Conservation (phyloP, 352 stramenopile species). For the Aphanomyces euteiches region DNA sequence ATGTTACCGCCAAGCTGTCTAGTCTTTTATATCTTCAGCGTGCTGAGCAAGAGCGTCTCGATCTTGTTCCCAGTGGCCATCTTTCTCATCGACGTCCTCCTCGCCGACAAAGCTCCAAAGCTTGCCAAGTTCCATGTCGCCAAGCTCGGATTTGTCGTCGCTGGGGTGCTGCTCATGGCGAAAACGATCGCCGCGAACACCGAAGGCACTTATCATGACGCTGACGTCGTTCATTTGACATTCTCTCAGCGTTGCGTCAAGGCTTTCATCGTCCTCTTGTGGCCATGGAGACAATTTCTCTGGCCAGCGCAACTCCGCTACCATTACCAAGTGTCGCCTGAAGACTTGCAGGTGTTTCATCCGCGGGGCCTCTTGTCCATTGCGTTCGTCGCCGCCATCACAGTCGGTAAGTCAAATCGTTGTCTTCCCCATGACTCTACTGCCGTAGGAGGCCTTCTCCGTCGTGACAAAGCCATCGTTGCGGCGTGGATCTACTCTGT, state of each 20-base stretch:
- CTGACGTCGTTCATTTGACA: conserved; percentile 45
- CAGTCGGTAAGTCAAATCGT: neutral
- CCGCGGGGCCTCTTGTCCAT: neutral
- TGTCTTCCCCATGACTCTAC: too few relatives aligned
- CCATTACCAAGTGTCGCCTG: conserved; percentile 48
- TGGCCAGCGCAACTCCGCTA: conserved; percentile 49
- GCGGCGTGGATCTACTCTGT: conserved; percentile 39
- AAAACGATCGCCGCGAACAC: conserved; percentile 50
- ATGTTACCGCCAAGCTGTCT: neutral
- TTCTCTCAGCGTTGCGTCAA: conserved; percentile 48
- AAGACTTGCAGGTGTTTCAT: too few relatives aligned
- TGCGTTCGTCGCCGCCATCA: neutral
- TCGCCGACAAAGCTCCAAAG: conserved; percentile 29
- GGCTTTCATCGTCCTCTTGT: conserved; percentile 39
- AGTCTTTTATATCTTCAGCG: conserved; percentile 42
- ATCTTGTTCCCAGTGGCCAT: conserved; percentile 43
- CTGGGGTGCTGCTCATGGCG: conserved; percentile 35
- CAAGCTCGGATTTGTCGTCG: conserved; percentile 36
- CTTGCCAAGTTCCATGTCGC: conserved; percentile 30
- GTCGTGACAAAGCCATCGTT: neutral
- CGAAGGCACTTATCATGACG: conserved; percentile 37
- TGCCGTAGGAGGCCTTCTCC: neutral
- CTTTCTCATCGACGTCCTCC: conserved; percentile 41
- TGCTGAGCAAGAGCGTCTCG: conserved; percentile 57
- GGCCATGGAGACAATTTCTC: conserved; percentile 39